Evolutionary conservation across 352 stramenopile genomes (phyloP).

Genomic region (Phytophthora podocarpi): DNA sequence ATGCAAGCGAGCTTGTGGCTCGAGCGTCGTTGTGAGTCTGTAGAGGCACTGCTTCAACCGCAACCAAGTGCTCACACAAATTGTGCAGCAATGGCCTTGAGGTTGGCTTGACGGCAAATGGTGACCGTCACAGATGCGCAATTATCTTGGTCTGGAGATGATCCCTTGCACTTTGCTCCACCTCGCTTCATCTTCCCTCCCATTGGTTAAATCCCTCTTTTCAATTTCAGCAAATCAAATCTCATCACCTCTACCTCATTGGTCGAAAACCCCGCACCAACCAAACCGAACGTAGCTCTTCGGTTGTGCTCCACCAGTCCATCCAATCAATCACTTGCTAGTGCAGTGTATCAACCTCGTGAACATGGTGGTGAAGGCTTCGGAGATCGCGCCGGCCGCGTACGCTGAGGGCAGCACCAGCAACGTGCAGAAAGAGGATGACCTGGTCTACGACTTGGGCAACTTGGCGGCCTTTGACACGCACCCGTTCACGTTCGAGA

Average conservation of each 20-base stretch:
- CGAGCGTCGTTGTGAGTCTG: too few species aligned
- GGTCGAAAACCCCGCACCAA: constrained; percentile 23
- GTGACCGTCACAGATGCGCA: too few species aligned
- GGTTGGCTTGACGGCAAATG: too few species aligned
- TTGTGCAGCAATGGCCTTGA: too few species aligned
- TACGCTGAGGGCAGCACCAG: constrained; percentile 67
- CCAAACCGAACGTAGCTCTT: constrained; percentile 7
- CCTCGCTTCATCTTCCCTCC: neutral
- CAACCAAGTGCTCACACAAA: too few species aligned
- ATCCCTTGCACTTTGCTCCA: too few species aligned
- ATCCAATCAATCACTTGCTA: constrained; percentile 7
- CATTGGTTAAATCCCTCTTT: neutral
- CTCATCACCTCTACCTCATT: neutral
- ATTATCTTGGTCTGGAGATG: too few species aligned
- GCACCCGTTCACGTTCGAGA: constrained; percentile 82
- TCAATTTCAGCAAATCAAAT: constrained; percentile 8
- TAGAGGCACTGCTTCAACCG: too few species aligned
- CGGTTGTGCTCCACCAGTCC: constrained; percentile 18
- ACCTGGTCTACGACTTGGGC: constrained; percentile 89
- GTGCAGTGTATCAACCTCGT: constrained; percentile 21
- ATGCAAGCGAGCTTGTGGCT: constrained; percentile 1
- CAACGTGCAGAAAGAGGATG: constrained; percentile 80
- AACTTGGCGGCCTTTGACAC: constrained; percentile 91
- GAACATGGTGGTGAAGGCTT: constrained; percentile 74
- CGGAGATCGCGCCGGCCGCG: constrained; percentile 81